Evolutionary conservation across 805 yeast genomes (phyloP), one percentile per base, ranked within the genome.

Genomic region (Candida stauntonica): DNA sequence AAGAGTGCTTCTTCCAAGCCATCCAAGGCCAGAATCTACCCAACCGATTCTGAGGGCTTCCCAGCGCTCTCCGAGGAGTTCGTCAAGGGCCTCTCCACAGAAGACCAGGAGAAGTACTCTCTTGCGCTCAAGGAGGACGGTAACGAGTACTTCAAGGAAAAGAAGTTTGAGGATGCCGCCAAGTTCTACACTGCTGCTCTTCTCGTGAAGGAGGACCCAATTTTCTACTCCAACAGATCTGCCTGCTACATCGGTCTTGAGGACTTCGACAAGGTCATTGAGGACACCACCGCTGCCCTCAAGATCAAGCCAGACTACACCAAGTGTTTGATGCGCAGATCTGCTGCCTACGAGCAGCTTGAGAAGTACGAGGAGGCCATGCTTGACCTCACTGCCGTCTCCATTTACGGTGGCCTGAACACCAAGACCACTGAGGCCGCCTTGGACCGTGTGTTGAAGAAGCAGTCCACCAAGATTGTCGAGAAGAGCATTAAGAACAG

Each of bases 261-360:
- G 47, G 77, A 88, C 46, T 79, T 77, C 59, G 87, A 86, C 52
- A 81, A 87, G 60, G 96, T 89, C 33, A 73, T 93, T 47, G 85
- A 79, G 51, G 96, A 88, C 61, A 84, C 96, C 41, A 77, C 95
- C 16, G 75, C 73, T 45, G 99, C 98, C 20, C 73, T 93, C 54
- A 73, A 79, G 53, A 67, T 91, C 54, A 84, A 87, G 61, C 96
- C 95, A 11, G 91, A 84, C 60, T 91, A 93, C 66, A 69, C 86
- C 55, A 93, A 93, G 68, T 93, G 97, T 63, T 70, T 88, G 46
- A 68, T 86, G 55, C 86, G 99, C 66, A 83, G 99, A 64, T 96
- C 96, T 24, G 77, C 81, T 50, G 95, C 97, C 23, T 82, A 83
- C 61, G 99, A 93, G 67, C 75, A 77, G 48, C 63, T 87, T 46